Evolutionary conservation across 805 yeast species (phyloP).

Genomic region (Sporopachydermia quercuum): DNA sequence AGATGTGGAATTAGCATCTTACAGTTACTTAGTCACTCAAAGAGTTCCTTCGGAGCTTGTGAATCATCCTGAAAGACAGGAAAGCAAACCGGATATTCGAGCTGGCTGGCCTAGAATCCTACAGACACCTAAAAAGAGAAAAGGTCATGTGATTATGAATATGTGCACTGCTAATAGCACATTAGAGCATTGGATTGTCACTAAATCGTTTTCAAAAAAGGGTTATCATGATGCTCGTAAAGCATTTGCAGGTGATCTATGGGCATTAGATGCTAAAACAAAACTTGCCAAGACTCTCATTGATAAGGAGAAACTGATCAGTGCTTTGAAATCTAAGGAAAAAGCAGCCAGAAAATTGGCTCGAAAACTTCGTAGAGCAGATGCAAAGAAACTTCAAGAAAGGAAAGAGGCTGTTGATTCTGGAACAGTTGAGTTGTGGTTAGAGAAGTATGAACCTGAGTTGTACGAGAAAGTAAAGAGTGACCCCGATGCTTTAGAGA

Average conservation of each 20-base stretch:
- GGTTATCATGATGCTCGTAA: conserved; percentile 86
- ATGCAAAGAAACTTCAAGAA: too few relatives aligned
- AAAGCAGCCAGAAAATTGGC: not conserved
- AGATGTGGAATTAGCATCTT: conserved; percentile 57
- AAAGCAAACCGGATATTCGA: conserved; percentile 15
- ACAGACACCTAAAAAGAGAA: conserved; percentile 53
- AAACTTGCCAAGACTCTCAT: conserved; percentile 14
- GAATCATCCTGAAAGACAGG: conserved; percentile 24
- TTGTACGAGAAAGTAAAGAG: not conserved
- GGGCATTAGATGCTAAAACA: conserved; percentile 62
- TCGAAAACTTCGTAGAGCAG: not conserved
- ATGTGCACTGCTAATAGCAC: conserved; percentile 70
- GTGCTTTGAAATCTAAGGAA: not conserved
- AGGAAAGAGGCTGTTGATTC: not conserved
- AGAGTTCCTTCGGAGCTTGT: conserved; percentile 34
- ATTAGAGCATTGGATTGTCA: conserved; percentile 76
- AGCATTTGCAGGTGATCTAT: conserved; percentile 67
- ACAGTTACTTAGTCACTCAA: conserved; percentile 58
- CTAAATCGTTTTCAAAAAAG: conserved; percentile 60
- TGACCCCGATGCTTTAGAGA: not conserved
- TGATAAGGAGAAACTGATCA: not conserved
- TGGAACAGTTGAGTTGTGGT: not conserved
- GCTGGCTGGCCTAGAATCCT: conserved; percentile 61
- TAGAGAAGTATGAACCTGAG: not conserved
- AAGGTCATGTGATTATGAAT: conserved; percentile 69